A percentile compares a stretch with the other conserved stretches of the same genome.
Evolutionary conservation across 2,329 filamentous ascomycete species (phyloP).

Genomic region (Geoglossum cookeanum): DNA sequence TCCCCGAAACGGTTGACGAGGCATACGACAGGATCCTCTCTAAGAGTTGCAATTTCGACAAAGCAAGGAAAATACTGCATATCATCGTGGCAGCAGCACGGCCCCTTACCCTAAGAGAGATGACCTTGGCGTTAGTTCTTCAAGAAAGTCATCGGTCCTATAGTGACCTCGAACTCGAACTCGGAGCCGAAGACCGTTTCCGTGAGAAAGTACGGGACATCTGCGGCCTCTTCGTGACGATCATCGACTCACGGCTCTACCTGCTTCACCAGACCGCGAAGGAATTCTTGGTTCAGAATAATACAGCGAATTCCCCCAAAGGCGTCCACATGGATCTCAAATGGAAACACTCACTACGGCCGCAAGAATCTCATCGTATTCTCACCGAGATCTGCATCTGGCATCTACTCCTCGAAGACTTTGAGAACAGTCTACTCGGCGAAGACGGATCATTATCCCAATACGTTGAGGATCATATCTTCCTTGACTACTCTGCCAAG

Average conservation of each 20-base stretch:
- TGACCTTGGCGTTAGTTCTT: neutral
- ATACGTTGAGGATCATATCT: no score
- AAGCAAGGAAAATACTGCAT: conserved; percentile 4
- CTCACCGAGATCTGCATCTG: no score
- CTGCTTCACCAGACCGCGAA: conserved; percentile 13
- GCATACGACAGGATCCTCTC: conserved; percentile 5
- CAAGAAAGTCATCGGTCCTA: neutral
- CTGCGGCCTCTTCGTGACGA: conserved; percentile 12
- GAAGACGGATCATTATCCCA: no score
- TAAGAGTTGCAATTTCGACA: neutral
- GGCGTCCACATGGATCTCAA: no score
- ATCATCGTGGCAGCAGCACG: conserved; percentile 6
- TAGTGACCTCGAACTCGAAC: neutral
- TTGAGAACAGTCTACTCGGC: no score
- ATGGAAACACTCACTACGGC: no score
- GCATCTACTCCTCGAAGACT: no score
- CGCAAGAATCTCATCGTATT: no score
- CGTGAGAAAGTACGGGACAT: conserved; percentile 6
- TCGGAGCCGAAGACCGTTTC: conserved; percentile 5
- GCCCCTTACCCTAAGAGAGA: conserved; percentile 4
- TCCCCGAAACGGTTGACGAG: conserved; percentile 3
- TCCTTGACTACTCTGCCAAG: no score
- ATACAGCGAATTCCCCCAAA: no score
- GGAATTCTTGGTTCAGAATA: no score
- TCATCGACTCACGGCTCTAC: conserved; percentile 10